Base-by-base conservation (phyloP, 371 early-diverging fungal genomes). In the Mortierella sp. region DNA sequence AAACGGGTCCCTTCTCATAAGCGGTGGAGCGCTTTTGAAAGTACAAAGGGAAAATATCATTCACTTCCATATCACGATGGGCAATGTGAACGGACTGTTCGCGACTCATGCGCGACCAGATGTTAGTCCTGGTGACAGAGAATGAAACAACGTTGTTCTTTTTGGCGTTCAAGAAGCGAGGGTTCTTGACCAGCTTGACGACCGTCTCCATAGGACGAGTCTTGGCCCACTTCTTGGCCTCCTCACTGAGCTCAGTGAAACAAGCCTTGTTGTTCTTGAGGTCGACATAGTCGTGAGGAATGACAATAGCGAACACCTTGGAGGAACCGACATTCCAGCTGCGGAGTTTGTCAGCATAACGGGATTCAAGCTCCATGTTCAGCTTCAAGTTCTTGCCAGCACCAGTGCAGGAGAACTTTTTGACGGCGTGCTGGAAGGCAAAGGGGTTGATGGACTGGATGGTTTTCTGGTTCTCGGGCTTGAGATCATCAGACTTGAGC, bases 81-180 rank as follows among this genome's bases (percentile, higher is more conserved):
- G 73, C 55, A 31, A 81, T 81, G 21, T 60, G 21, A 10, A 81
- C 81, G 48, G 74, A 72, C 54, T 81, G 81, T 4, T 19, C 77
- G 14, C 81, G 81, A 63, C 77, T 81, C 81, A 81, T 74, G 55
- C 74, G 74, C 26, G 81, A 81, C 81, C 81, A 81, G 45, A 81
- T 42, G 24, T 77, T 71, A 45, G 81, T 81, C 19, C 58, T 54
- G 74, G 60, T 74, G 28, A 81, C 52, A 24, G 70, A 52, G 55
- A 81, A 26, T 14, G 48, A 70, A 26, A 81, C 44, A 1, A 47
- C 74, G 34, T 74, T 76, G 38, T 44, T 26, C 54, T 68, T 77
- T 68, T 70, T 77, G 58, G 38, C 55, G 28, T 73, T 57, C 47
- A 48, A 14, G 50, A 81, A 77, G 11, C 44, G 45, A 28, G 78